Conservation (phyloP, 2,329 filamentous ascomycete genomes). For the Aspergillus proliferans region DNA sequence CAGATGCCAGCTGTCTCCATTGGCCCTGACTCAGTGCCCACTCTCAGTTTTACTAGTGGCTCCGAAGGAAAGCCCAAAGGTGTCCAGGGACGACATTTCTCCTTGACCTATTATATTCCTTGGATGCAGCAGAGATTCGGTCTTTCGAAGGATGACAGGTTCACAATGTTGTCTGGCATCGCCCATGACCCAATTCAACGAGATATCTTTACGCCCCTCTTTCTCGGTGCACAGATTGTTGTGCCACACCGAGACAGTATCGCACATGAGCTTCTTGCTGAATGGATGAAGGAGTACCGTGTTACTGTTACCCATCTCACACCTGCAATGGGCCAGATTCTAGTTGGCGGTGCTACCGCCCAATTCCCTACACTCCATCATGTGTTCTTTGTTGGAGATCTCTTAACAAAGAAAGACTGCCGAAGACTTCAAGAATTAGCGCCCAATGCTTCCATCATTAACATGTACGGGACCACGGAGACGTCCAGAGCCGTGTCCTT, state of each 20-base stretch:
- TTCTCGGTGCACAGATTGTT: slow-evolving; percentile 72
- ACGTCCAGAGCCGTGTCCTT: slow-evolving; percentile 76
- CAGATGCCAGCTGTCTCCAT: slow-evolving; percentile 60
- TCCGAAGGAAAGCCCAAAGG: slow-evolving; percentile 76
- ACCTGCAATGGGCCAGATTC: slow-evolving; percentile 91
- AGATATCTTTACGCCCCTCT: slow-evolving; percentile 87
- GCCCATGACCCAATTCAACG: slow-evolving; percentile 55
- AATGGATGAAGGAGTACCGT: slow-evolving; percentile 75
- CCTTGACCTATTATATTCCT: slow-evolving; percentile 75
- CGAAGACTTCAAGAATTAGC: slow-evolving; percentile 68
- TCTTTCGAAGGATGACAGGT: slow-evolving; percentile 64
- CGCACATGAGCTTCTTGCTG: slow-evolving; percentile 73
- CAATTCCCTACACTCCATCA: slow-evolving; percentile 69
- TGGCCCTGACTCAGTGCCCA: slow-evolving; percentile 76
- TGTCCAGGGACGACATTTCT: slow-evolving; percentile 81
- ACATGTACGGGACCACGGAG: slow-evolving; percentile 87
- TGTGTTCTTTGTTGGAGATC: slow-evolving; percentile 87
- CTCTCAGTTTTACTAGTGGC: slow-evolving; percentile 67
- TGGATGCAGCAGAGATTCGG: slow-evolving; percentile 89
- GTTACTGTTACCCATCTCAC: slow-evolving; percentile 83
- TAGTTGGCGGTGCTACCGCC: slow-evolving; percentile 75
- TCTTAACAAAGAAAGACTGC: slow-evolving; percentile 80
- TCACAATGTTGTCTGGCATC: slow-evolving; percentile 80
- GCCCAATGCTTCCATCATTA: slow-evolving; percentile 67
- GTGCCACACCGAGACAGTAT: slow-evolving; percentile 79